phyloP scores from a whole-genome alignment of 257 asterid species.

The Paulownia fortunei region DNA sequence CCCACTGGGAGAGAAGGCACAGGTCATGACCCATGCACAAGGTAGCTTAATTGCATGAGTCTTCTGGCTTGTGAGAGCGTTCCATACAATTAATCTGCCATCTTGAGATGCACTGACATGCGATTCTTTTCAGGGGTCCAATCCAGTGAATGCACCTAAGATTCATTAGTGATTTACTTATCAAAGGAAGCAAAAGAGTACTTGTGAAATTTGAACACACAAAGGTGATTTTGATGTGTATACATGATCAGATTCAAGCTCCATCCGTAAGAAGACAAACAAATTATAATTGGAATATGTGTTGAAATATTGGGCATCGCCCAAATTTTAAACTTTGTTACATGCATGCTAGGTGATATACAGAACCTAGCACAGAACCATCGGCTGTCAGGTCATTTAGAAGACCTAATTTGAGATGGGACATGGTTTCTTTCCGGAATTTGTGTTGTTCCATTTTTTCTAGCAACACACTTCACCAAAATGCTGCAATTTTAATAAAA shows the following conservation, averaged over 20 bases:
- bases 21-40: slow-evolving; percentile 99
- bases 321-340: neutral
- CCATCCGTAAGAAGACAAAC: neutral
- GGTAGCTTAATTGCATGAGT: slow-evolving; percentile 95
- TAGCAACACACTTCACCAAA: neutral
- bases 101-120: slow-evolving; percentile 98
- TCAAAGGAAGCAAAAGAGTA: neutral
- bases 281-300: neutral
- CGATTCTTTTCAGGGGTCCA: slow-evolving; percentile 98
- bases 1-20: slow-evolving; percentile 96
- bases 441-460: neutral
- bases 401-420: too few relatives aligned
- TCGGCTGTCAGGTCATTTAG: neutral
- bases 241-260: neutral
- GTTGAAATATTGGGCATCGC: slow-evolving; percentile 15
- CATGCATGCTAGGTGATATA: neutral
- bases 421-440: neutral
- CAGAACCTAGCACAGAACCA: neutral
- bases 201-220: neutral
- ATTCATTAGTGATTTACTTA: slow-evolving; percentile 27
- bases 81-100: slow-evolving; percentile 97
- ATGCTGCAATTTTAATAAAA: neutral
- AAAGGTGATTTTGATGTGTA: neutral
- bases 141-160: slow-evolving; percentile 91
- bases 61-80: slow-evolving; percentile 98